Conservation (phyloP, 192 early-diverging fungal species). For the Rhizophagus prolifer region DNA sequence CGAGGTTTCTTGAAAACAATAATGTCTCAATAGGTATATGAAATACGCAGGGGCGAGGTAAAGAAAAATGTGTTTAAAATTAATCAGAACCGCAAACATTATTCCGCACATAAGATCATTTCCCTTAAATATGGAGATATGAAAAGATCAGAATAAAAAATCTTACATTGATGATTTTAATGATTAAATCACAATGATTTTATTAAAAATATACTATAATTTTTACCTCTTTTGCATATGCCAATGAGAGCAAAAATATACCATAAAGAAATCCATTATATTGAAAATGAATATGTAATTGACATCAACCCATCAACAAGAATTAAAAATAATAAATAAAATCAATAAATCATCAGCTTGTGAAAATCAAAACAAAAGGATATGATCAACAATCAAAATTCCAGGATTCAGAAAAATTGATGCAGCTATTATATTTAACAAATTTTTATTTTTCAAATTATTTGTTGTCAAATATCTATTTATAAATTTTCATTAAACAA, state of each 20-base stretch:
- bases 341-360: background rate
- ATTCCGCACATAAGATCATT: constrained; percentile 64
- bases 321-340: background rate
- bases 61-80: constrained; percentile 98
- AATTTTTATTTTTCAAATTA: constrained; percentile 13
- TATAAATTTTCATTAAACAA: background rate
- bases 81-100: constrained; percentile 84
- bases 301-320: background rate
- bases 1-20: constrained; percentile 52
- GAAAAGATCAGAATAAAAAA: background rate
- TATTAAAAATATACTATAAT: background rate
- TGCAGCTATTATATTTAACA: constrained; percentile 49
- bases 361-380: constrained; percentile 40
- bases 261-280: constrained; percentile 96
- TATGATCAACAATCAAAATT: constrained; percentile 86
- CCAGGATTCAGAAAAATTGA: constrained; percentile 70
- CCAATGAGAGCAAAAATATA: constrained; percentile 77
- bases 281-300: constrained; percentile 83
- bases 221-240: constrained; percentile 53
- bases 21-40: constrained; percentile 75
- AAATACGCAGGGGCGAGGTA: constrained; percentile 93
- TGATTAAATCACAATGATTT: background rate
- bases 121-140: constrained; percentile 37
- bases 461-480: constrained; percentile 19
- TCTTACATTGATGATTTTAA: background rate